phyloP scores from a whole-genome alignment of 2,329 filamentous ascomycete genomes.

The Chaetomium sp. region DNA sequence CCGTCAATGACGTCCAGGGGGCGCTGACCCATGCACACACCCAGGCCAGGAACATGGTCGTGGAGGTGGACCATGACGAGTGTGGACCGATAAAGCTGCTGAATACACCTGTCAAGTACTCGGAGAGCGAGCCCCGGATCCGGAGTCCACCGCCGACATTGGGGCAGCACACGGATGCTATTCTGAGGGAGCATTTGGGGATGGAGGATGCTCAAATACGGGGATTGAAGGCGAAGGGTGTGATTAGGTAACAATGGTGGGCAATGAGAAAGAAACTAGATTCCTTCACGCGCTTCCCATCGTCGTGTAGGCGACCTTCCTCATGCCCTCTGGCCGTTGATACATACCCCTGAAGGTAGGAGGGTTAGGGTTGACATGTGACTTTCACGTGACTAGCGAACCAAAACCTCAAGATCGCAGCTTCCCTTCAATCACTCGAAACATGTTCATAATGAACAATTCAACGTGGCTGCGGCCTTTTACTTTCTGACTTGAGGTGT shows the following conservation, averaged over 20 bases:
- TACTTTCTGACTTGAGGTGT: neutral
- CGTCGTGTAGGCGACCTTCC: too few relatives aligned
- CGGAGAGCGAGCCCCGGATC: conserved; percentile 69
- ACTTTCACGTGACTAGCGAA: conserved; percentile 7
- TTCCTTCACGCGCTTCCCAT: neutral
- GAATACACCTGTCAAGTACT: conserved; percentile 93
- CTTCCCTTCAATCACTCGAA: neutral
- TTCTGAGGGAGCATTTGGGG: conserved; percentile 59
- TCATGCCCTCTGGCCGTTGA: too few relatives aligned
- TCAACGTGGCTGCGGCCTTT: neutral
- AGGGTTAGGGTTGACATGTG: conserved; percentile 15
- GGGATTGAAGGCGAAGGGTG: conserved; percentile 57
- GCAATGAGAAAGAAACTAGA: neutral
- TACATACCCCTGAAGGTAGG: too few relatives aligned
- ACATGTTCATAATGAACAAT: neutral
- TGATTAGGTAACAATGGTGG: conserved; percentile 44
- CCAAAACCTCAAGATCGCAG: neutral
- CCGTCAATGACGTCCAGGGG: conserved; percentile 85
- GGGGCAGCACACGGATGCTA: conserved; percentile 79
- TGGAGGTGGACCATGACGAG: conserved; percentile 72
- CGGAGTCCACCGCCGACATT: conserved; percentile 75
- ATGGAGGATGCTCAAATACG: conserved; percentile 54
- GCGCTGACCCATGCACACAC: conserved; percentile 83
- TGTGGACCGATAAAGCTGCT: conserved; percentile 87
- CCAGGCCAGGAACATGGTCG: conserved; percentile 79